phyloP scores from a whole-genome alignment of 2,329 filamentous ascomycete species.

The Shiraia bambusicola region DNA sequence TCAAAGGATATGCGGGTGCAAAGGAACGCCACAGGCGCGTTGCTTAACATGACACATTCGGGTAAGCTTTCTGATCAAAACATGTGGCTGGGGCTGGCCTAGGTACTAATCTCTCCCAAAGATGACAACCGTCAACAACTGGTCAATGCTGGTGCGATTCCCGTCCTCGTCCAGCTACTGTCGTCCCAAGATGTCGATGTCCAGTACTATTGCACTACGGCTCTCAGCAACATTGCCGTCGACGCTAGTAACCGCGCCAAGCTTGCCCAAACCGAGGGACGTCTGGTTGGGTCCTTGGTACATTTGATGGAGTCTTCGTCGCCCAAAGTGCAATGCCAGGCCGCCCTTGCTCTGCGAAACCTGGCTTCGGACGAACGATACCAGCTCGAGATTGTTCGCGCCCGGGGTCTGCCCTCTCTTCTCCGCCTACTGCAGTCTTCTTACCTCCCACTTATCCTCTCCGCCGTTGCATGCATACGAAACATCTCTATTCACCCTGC shows the following conservation, averaged over 20 bases:
- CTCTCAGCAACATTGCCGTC: conserved; percentile 96
- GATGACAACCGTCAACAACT: conserved; percentile 98
- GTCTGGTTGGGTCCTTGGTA: conserved; percentile 89
- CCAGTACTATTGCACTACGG: conserved; percentile 98
- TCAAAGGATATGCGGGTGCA: conserved; percentile 99
- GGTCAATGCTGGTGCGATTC: conserved; percentile 96
- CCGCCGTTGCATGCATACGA: conserved; percentile 94
- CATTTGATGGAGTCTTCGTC: conserved; percentile 97
- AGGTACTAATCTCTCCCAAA: conserved; percentile 46
- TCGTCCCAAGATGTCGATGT: conserved; percentile 94
- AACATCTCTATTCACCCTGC: conserved; percentile 98
- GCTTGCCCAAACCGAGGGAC: conserved; percentile 84
- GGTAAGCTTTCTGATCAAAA: conserved; percentile 61
- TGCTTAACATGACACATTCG: conserved; percentile 99
- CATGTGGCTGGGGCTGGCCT: too few relatives aligned
- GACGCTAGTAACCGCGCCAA: conserved; percentile 88
- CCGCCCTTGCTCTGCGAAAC: conserved; percentile 89
- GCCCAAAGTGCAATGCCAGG: conserved; percentile 92
- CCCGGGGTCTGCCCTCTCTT: conserved; percentile 80
- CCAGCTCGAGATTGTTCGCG: conserved; percentile 93
- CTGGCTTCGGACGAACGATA: conserved; percentile 98
- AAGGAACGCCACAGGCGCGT: conserved; percentile 90
- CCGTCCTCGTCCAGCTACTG: conserved; percentile 91
- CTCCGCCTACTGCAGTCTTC: conserved; percentile 90
- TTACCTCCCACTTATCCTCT: conserved; percentile 92